These are phyloP conservation scores for Colletotrichum ledebouriae DNA, from an alignment of 2,329 filamentous ascomycete genomes.

Conservation along the genomic window DNA sequence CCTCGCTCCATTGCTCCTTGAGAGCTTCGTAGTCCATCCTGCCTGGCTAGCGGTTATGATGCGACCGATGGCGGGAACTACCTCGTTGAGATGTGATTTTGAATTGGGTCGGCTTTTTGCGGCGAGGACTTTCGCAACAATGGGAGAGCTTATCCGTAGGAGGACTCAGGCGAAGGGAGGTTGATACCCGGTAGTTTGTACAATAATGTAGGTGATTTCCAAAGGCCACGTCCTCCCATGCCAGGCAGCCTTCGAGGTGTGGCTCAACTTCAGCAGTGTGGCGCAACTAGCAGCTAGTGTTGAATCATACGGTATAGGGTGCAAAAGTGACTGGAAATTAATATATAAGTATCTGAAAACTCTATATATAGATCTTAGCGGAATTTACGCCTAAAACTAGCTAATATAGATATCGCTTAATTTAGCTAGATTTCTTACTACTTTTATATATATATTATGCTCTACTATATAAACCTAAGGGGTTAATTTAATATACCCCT, in stretches of 20 bases:
- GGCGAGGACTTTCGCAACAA: background rate
- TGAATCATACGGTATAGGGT: no score
- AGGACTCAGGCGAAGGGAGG: background rate
- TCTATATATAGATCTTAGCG: no score
- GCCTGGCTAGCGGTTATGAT: background rate
- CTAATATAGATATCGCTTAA: no score
- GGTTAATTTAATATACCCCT: no score
- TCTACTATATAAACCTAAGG: no score
- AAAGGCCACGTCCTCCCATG: slow-evolving; percentile 20
- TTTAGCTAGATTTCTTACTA: no score
- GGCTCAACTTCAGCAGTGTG: background rate
- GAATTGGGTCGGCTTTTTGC: background rate
- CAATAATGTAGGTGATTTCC: slow-evolving; percentile 10
- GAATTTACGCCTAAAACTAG: no score
- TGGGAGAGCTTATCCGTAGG: background rate
- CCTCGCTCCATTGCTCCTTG: slow-evolving; percentile 96
- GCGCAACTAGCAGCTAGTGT: no score
- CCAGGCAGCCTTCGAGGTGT: background rate
- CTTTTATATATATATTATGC: no score
- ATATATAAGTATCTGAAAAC: no score
- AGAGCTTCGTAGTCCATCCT: slow-evolving; percentile 91
- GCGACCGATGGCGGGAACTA: background rate
- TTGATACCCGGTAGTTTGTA: background rate
- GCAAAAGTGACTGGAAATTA: no score
- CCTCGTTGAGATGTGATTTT: background rate